A percentile compares a stretch with the other conserved stretches of the same genome.
Conservation (phyloP, 2,329 filamentous ascomycete genomes). For the Trichothecium roseum region DNA sequence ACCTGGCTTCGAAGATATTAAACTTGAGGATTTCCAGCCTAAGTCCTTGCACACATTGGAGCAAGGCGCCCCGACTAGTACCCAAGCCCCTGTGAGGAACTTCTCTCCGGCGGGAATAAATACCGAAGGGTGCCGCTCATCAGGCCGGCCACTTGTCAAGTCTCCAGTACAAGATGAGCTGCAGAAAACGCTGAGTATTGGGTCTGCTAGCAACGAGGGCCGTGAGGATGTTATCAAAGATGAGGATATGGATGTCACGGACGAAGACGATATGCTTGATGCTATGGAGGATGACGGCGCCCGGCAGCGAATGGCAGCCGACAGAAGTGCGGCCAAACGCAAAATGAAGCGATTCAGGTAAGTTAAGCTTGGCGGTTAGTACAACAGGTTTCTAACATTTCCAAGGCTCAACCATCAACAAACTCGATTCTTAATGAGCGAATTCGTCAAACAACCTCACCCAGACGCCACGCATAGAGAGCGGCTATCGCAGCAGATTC, state of each 20-base stretch:
- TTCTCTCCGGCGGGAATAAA: too few species aligned
- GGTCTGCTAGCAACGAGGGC: slow-evolving; percentile 23
- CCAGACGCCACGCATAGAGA: slow-evolving; percentile 87
- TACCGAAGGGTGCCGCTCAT: too few species aligned
- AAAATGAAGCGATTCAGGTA: slow-evolving; percentile 78
- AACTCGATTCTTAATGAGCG: slow-evolving; percentile 95
- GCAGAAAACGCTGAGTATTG: slow-evolving; percentile 3
- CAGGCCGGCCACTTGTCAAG: too few species aligned
- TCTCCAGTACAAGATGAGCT: not conserved
- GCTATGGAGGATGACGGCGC: slow-evolving; percentile 19
- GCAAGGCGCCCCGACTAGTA: not conserved
- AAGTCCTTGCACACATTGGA: too few species aligned
- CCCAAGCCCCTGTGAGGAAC: too few species aligned
- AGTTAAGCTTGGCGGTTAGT: slow-evolving; percentile 7
- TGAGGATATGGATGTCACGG: slow-evolving; percentile 40
- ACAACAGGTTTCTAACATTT: slow-evolving; percentile 20
- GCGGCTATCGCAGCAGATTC: slow-evolving; percentile 78
- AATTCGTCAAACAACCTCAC: slow-evolving; percentile 90
- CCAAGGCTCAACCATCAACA: slow-evolving; percentile 84
- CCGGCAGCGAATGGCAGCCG: slow-evolving; percentile 43
- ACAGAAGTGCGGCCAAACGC: slow-evolving; percentile 44
- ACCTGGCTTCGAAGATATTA: too few species aligned
- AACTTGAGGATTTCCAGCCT: too few species aligned
- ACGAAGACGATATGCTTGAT: slow-evolving; percentile 50
- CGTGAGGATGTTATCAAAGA: slow-evolving; percentile 27